Base-by-base conservation (phyloP, 2,329 filamentous ascomycete genomes). In the Penicillium sp. region DNA sequence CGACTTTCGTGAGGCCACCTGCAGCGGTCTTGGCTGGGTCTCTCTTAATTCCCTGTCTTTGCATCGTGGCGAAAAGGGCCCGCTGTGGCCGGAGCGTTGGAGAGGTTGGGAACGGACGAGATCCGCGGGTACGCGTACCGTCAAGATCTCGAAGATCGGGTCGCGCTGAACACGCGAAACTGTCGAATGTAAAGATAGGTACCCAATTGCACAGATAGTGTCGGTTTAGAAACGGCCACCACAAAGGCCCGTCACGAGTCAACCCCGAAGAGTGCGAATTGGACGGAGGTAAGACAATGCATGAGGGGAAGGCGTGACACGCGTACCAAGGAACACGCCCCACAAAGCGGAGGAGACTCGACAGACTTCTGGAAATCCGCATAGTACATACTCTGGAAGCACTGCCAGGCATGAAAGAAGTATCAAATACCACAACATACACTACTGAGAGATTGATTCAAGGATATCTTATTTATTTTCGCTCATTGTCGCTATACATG, bases 11-110 rank as follows among this genome's bases (percentile, higher is more conserved):
- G 11, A 73, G 39, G 1, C 54, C 58, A 43, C 55, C 65, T 67
- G 10, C 69, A 65, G 55, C 61, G 66, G 58, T 70, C 75, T 2
- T 72, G 59, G 55, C 73, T 59, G 10, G 63, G 70, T 39, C 69
- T 70, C 39, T 69, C 69, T 14, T 27, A 27, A 6, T 27, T 59
- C 33, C 55, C 16, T 31, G 60, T 33, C 52, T 24, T 24, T 40
- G 41, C 70, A 72, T 72, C 47, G 24, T 67, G 39, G n/a, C 16
- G 27, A 9, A 19, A 13, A 33, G n/a, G 24, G 24, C 39, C 36
- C 31, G 47, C 27, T 19, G 41, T 33, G 16, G 43, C 41, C 7
- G 31, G 11, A 36, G 40, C 16, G 41, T 47, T 39, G 49, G 40
- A 43, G 37, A 53, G 16, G 51, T 27, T 44, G 39, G 54, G 39